Conservation (phyloP, 441 rosid species). For the Brassica balearica region DNA sequence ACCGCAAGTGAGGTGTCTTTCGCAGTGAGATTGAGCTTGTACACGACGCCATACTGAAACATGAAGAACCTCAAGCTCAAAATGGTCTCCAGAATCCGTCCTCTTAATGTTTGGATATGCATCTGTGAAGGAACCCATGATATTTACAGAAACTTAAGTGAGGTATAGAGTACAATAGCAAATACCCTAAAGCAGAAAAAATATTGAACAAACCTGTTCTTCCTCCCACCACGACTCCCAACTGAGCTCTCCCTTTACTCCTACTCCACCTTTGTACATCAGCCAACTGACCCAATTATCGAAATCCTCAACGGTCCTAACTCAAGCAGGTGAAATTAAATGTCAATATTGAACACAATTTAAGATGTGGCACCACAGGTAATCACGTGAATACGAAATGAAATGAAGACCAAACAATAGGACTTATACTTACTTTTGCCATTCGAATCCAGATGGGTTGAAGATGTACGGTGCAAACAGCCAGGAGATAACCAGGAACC, state of each 20-base stretch:
- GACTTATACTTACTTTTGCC: constrained; percentile 84
- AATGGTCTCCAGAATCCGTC: constrained; percentile 88
- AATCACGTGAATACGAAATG: neutral
- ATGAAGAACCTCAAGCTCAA: constrained; percentile 83
- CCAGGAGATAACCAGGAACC: constrained; percentile 99
- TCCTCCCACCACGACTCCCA: constrained; percentile 99
- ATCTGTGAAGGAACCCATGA: constrained; percentile 54
- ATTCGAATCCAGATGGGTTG: constrained; percentile 97
- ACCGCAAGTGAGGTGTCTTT: constrained; percentile 79
- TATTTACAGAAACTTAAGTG: constrained; percentile 10
- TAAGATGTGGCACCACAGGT: constrained; percentile 11
- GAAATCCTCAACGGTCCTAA: constrained; percentile 96
- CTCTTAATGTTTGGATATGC: constrained; percentile 92
- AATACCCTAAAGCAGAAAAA: constrained; percentile 7
- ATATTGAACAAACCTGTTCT: constrained; percentile 70
- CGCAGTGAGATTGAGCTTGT: constrained; percentile 85
- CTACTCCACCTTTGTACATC: constrained; percentile 96
- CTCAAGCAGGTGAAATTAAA: constrained; percentile 20
- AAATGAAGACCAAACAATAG: constrained; percentile 25
- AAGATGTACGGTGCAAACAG: constrained; percentile 97
- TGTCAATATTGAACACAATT: constrained; percentile 19
- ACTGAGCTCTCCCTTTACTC: constrained; percentile 95
- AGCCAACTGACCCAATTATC: constrained; percentile 98
- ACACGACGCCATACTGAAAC: constrained; percentile 94
- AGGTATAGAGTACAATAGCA: neutral